phyloP scores from a whole-genome alignment of 116 monocot species.

The Iris pallida region DNA sequence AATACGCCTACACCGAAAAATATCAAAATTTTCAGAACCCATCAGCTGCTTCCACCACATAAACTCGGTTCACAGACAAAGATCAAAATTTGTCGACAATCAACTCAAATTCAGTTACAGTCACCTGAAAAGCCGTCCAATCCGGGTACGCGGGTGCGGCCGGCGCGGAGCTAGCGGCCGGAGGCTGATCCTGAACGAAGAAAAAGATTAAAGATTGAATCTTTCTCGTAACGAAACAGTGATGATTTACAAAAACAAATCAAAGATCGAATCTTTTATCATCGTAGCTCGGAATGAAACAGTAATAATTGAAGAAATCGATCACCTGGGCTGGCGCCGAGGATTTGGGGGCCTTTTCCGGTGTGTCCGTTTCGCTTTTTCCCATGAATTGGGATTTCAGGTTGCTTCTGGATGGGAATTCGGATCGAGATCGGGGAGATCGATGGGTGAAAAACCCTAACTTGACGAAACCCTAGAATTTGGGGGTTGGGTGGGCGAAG shows the following conservation, averaged over 20 bases:
- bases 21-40: background rate
- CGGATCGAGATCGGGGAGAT: no score
- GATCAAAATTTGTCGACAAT: background rate
- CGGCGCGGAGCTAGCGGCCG: slow-evolving; percentile 27
- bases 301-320: background rate
- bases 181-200: slow-evolving; percentile 49
- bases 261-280: no score
- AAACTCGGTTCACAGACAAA: background rate
- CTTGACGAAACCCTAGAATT: no score
- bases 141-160: slow-evolving; percentile 56
- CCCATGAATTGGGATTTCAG: slow-evolving; percentile 21
- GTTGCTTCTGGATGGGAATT: no score
- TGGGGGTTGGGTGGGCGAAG: no score
- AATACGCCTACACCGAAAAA: slow-evolving; percentile 60
- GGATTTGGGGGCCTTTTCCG: slow-evolving; percentile 30
- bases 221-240: slow-evolving; percentile 4
- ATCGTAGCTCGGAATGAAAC: no score
- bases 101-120: background rate
- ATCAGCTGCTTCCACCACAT: slow-evolving; percentile 4
- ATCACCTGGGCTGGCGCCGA: slow-evolving; percentile 18
- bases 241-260: background rate
- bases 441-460: no score
- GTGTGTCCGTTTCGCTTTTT: slow-evolving; percentile 26
- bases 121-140: slow-evolving; percentile 78
- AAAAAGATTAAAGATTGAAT: background rate